phyloP scores from a whole-genome alignment of 2,329 filamentous ascomycete species.

The Epichloe bromicola region DNA sequence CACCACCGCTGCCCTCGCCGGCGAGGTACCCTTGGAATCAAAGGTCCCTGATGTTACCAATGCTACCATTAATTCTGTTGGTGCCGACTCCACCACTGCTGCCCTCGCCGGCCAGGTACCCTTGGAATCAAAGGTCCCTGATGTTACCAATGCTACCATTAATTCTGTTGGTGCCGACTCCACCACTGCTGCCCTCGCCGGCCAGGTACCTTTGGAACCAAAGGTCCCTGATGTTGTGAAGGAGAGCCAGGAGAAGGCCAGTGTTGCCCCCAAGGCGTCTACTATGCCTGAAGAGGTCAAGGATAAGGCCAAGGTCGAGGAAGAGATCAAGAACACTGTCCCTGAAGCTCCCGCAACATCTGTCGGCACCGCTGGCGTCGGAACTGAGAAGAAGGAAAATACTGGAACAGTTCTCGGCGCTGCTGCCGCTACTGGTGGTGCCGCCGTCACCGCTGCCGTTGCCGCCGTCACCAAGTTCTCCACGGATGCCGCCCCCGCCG shows the following conservation, averaged over 20 bases:
- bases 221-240: constrained; percentile 37
- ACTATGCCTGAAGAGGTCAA: constrained; percentile 50
- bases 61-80: too few relatives aligned
- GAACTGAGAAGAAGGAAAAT: constrained; percentile 39
- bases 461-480: constrained; percentile 26
- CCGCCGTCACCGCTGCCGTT: constrained; percentile 22
- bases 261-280: constrained; percentile 53
- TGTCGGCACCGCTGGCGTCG: constrained; percentile 39
- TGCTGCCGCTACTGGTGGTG: constrained; percentile 22
- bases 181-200: too few relatives aligned
- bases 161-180: too few relatives aligned
- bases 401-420: constrained; percentile 21
- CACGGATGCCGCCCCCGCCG: constrained; percentile 15
- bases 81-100: too few relatives aligned
- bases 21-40: constrained; percentile 51
- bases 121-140: not conserved
- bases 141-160: too few relatives aligned
- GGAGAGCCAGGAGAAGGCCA: constrained; percentile 57
- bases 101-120: too few relatives aligned
- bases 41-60: constrained; percentile 13
- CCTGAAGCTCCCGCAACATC: constrained; percentile 45
- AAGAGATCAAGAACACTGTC: constrained; percentile 56
- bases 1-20: constrained; percentile 58
- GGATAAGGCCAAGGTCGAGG: constrained; percentile 59
- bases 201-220: too few relatives aligned